These are phyloP conservation scores for Aspergillus ruber DNA, from an alignment of 2,329 filamentous ascomycete genomes.

Conservation along the genomic window DNA sequence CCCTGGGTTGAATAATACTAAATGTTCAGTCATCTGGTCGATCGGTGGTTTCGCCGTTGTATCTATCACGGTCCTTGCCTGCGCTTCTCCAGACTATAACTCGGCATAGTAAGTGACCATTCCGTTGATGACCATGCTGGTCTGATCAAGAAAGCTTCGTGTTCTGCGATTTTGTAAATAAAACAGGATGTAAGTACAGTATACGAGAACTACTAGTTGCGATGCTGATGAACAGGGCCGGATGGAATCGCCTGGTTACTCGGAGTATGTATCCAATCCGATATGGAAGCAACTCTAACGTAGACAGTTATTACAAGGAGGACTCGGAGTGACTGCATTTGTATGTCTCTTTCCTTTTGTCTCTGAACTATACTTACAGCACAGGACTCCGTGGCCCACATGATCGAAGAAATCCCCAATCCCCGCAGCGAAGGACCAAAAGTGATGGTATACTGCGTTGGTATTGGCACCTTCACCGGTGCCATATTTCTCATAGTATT, in stretches of 20 bases:
- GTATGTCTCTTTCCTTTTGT: slow-evolving; percentile 21
- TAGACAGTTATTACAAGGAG: slow-evolving; percentile 39
- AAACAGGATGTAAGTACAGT: slow-evolving; percentile 49
- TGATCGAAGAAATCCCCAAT: slow-evolving; percentile 46
- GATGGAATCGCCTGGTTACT: slow-evolving; percentile 51
- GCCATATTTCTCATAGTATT: slow-evolving; percentile 57
- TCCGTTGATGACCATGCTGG: not conserved
- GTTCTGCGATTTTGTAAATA: slow-evolving; percentile 61
- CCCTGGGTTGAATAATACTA: not conserved
- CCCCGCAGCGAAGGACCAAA: slow-evolving; percentile 52
- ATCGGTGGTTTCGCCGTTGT: slow-evolving; percentile 63
- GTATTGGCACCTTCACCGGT: slow-evolving; percentile 57
- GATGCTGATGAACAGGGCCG: slow-evolving; percentile 40
- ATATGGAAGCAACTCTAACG: slow-evolving; percentile 5
- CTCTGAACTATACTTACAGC: not conserved
- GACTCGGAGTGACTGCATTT: slow-evolving; percentile 47
- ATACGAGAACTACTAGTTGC: no score
- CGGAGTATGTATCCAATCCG: slow-evolving; percentile 20
- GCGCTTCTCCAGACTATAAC: slow-evolving; percentile 59
- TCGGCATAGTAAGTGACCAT: slow-evolving; percentile 49
- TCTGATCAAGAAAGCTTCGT: slow-evolving; percentile 31
- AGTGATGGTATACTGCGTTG: slow-evolving; percentile 61
- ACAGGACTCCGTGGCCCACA: slow-evolving; percentile 40
- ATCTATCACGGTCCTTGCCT: slow-evolving; percentile 61
- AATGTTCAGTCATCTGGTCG: slow-evolving; percentile 54